Conservation (phyloP, 2,329 filamentous ascomycete genomes). For the Madurella mycetomatis region DNA sequence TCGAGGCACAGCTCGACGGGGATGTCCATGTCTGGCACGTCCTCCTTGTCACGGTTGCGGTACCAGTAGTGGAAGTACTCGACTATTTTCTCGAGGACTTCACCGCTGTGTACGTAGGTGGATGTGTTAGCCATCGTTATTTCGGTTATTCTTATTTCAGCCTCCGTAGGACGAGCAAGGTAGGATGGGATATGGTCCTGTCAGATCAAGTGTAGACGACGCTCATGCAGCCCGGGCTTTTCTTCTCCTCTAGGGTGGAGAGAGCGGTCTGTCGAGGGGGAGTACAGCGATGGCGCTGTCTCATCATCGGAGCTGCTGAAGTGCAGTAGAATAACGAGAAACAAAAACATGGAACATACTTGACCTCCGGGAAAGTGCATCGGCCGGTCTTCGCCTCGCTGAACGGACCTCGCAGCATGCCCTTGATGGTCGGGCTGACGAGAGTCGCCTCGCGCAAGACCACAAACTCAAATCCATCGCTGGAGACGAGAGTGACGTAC, state of each 20-base stretch:
- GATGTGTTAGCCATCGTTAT: constrained; percentile 18
- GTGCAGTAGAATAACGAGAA: constrained; percentile 1
- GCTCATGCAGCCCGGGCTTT: constrained; percentile 45
- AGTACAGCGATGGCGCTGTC: constrained; percentile 36
- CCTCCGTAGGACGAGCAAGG: neutral
- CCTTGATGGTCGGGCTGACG: constrained; percentile 67
- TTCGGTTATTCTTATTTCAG: neutral
- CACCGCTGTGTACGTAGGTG: constrained; percentile 46
- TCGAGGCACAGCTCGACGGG: constrained; percentile 75
- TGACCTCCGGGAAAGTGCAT: constrained; percentile 68
- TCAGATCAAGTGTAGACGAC: constrained; percentile 64
- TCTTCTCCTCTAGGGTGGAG: neutral
- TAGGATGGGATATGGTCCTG: neutral
- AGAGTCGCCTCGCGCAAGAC: constrained; percentile 66
- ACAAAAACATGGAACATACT: constrained; percentile 49
- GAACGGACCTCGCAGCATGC: constrained; percentile 67
- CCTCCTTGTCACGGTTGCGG: constrained; percentile 63
- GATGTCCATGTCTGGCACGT: constrained; percentile 77
- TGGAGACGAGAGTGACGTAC: constrained; percentile 73
- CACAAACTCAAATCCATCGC: constrained; percentile 73
- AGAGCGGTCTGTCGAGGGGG: constrained; percentile 44
- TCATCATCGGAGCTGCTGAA: constrained; percentile 32
- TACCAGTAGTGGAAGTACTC: constrained; percentile 84
- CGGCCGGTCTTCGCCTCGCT: constrained; percentile 59
- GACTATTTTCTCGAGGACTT: constrained; percentile 73